Conservation (phyloP, 768 basidiomycete genomes). For the Russula sp. region DNA sequence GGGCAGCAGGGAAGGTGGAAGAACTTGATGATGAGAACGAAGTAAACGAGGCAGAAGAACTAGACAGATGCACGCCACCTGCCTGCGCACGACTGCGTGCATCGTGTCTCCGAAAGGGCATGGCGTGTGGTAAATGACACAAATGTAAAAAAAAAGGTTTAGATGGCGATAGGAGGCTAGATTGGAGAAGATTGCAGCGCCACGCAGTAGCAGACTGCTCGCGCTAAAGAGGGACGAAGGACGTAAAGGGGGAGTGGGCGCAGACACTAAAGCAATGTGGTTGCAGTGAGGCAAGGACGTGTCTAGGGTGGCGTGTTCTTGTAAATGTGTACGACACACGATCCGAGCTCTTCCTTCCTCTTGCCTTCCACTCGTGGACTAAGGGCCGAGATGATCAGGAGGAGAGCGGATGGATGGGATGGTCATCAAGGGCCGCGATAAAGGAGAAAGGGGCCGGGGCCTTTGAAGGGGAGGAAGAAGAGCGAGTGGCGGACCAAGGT, state of each 20-base stretch:
- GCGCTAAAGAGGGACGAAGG: constrained; percentile 11
- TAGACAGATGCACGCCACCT: constrained; percentile 30
- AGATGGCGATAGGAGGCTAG: constrained; percentile 19
- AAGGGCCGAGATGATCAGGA: background rate
- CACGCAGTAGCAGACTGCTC: constrained; percentile 15
- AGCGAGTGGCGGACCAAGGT: background rate
- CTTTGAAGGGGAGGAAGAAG: background rate
- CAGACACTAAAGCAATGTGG: constrained; percentile 18
- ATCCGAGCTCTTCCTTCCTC: background rate
- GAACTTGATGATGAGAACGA: constrained; percentile 39
- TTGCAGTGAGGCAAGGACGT: constrained; percentile 18
- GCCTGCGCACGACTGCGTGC: constrained; percentile 10
- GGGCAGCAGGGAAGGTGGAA: constrained; percentile 34
- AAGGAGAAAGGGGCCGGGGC: background rate
- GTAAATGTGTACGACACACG: background rate
- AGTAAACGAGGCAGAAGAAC: constrained; percentile 35
- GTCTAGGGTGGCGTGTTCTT: constrained; percentile 4
- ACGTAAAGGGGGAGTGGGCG: constrained; percentile 17
- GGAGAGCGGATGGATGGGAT: too few species aligned
- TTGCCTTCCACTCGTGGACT: background rate
- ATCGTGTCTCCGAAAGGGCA: constrained; percentile 21
- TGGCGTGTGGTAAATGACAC: constrained; percentile 1
- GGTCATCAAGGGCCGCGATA: background rate
- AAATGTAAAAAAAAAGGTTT: background rate
- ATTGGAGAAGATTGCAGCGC: constrained; percentile 16